Evolutionary conservation across 2,329 filamentous ascomycete species (phyloP).

Genomic region (Penicillium sp.): DNA sequence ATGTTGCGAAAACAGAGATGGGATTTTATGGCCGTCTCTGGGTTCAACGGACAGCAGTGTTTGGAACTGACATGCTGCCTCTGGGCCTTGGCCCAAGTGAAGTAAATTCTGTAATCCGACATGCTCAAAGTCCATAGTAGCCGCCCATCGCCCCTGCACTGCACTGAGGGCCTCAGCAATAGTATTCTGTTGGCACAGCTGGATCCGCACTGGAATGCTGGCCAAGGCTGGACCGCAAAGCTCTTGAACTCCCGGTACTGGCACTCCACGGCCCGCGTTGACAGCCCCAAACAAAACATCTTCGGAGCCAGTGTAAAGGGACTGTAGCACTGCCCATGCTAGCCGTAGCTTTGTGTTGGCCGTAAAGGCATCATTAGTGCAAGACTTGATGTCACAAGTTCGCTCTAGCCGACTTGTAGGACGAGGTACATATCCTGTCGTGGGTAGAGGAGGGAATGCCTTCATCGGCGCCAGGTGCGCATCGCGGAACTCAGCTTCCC

Average conservation of each 20-base stretch:
- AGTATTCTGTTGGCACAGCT: background rate
- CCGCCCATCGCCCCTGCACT: conserved; percentile 10
- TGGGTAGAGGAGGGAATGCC: too few species aligned
- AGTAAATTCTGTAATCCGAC: conserved; percentile 17
- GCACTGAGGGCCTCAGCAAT: background rate
- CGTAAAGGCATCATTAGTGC: background rate
- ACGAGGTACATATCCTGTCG: too few species aligned
- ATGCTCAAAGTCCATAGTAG: conserved; percentile 11
- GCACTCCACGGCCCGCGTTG: conserved; percentile 8
- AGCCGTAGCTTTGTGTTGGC: conserved; percentile 12
- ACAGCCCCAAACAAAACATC: conserved; percentile 14
- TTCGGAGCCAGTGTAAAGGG: conserved; percentile 4
- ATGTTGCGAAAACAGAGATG: too few species aligned
- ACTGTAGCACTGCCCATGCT: conserved; percentile 13
- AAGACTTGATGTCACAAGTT: too few species aligned
- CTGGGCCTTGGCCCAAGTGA: conserved; percentile 11
- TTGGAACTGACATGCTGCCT: conserved; percentile 17
- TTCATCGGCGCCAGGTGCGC: too few species aligned
- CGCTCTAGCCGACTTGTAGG: too few species aligned
- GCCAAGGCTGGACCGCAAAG: conserved; percentile 11
- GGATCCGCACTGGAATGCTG: conserved; percentile 4
- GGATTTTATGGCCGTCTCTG: background rate
- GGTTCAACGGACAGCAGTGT: conserved; percentile 17
- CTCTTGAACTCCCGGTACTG: conserved; percentile 5
- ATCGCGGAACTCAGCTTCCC: too few species aligned